Percentiles rank a stretch among this genome's conserved stretches.
Evolutionary conservation across 2,329 filamentous ascomycete genomes (phyloP).

Genomic region (Chrysosphaeria jannelii): DNA sequence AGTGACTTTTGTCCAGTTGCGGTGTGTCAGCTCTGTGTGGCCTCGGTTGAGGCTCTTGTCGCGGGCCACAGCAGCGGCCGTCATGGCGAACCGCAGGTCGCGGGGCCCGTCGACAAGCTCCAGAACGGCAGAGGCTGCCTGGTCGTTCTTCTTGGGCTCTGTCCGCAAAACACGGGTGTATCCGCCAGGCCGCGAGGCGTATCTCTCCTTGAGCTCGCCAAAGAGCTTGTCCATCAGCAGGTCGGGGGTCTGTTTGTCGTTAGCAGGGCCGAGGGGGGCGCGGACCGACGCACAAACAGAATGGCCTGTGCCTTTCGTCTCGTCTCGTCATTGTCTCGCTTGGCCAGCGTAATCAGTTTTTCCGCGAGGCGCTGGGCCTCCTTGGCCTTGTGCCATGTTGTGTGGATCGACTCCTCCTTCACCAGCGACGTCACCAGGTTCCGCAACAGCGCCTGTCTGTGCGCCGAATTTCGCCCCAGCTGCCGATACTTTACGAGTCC

Average conservation of each 20-base stretch:
- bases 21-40: conserved; percentile 39
- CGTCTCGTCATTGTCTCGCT: conserved; percentile 68
- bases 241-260: conserved; percentile 25
- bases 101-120: conserved; percentile 84
- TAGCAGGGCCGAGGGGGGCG: not conserved
- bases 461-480: conserved; percentile 57
- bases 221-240: conserved; percentile 63
- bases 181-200: conserved; percentile 50
- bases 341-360: conserved; percentile 78
- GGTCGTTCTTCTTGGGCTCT: conserved; percentile 56
- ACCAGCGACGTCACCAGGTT: conserved; percentile 91
- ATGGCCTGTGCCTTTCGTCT: conserved; percentile 45
- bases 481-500: conserved; percentile 69
- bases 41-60: conserved; percentile 22
- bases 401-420: conserved; percentile 74
- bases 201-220: conserved; percentile 50
- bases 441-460: conserved; percentile 73
- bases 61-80: conserved; percentile 52
- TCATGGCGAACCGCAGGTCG: conserved; percentile 86
- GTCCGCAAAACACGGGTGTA: conserved; percentile 88
- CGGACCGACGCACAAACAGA: conserved; percentile 38
- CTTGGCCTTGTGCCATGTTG: conserved; percentile 90
- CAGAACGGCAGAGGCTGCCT: conserved; percentile 69
- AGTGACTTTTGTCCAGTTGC: conserved; percentile 65
- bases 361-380: conserved; percentile 84